Evolutionary conservation across 208 protist genomes (phyloP).

Genomic region (Trypanosoma platydactyli): DNA sequence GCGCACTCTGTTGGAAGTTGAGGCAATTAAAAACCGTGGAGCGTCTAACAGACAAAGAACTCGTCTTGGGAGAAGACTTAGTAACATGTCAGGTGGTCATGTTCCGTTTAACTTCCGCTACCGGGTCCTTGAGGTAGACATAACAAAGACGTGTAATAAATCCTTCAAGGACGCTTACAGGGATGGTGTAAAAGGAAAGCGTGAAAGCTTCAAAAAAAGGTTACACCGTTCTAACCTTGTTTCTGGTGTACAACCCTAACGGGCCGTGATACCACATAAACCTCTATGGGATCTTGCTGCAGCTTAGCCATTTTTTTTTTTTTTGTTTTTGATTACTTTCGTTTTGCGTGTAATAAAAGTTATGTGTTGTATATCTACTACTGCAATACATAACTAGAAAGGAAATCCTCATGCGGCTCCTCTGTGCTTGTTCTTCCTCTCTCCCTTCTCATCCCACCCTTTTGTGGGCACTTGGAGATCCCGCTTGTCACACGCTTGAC

Average conservation of each 20-base stretch:
- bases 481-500: no score
- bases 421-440: neutral
- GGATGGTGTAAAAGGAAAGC: constrained; percentile 52
- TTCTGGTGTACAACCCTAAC: neutral
- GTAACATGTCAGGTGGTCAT: constrained; percentile 67
- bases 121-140: constrained; percentile 79
- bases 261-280: neutral
- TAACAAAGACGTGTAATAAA: constrained; percentile 63
- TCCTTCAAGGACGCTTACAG: constrained; percentile 51
- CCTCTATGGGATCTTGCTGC: neutral
- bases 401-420: no score
- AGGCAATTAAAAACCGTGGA: constrained; percentile 62
- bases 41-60: constrained; percentile 63
- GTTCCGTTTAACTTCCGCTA: constrained; percentile 90
- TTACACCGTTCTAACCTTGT: constrained; percentile 24
- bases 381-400: no score
- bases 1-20: constrained; percentile 46
- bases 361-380: no score
- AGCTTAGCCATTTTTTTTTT: neutral
- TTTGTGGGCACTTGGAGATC: no score
- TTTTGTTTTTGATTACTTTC: no score
- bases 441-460: neutral
- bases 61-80: constrained; percentile 58
- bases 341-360: no score
- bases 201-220: constrained; percentile 46